Evolutionary conservation across 208 protist species (phyloP).

Genomic region (Tritrichomonas musculus): DNA sequence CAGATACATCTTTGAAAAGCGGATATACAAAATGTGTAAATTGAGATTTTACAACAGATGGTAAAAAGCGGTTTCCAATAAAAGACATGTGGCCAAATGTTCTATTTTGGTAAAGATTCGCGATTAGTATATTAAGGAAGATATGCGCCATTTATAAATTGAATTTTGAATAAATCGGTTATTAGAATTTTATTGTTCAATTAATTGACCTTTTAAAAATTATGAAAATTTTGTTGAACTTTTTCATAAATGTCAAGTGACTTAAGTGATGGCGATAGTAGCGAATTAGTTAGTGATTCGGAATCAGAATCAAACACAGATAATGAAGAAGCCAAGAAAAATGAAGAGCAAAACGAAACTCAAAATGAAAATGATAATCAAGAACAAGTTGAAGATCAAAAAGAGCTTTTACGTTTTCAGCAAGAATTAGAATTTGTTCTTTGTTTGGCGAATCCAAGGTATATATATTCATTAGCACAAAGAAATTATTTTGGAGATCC

Average conservation of each 20-base stretch:
- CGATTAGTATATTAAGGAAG: background rate
- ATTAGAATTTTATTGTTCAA: too few species aligned
- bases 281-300: too few species aligned
- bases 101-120: background rate
- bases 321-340: too few species aligned
- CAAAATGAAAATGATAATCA: background rate
- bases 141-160: slow-evolving; percentile 29
- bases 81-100: background rate
- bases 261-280: too few species aligned
- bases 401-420: background rate
- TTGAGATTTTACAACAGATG: background rate
- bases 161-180: too few species aligned
- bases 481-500: slow-evolving; percentile 34
- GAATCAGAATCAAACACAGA: too few species aligned
- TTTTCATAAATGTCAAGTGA: too few species aligned
- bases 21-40: background rate
- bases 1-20: slow-evolving; percentile 3
- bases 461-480: background rate
- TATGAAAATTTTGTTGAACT: too few species aligned
- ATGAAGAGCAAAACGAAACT: too few species aligned
- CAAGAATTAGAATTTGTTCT: slow-evolving; percentile 38
- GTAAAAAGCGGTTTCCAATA: background rate
- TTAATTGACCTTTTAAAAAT: too few species aligned
- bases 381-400: background rate
- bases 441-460: slow-evolving; percentile 37